A percentile compares a stretch with the other conserved stretches of the same genome.
phyloP scores from a whole-genome alignment of 1,284 basidiomycete genomes.

The Marasmius fiardii region DNA sequence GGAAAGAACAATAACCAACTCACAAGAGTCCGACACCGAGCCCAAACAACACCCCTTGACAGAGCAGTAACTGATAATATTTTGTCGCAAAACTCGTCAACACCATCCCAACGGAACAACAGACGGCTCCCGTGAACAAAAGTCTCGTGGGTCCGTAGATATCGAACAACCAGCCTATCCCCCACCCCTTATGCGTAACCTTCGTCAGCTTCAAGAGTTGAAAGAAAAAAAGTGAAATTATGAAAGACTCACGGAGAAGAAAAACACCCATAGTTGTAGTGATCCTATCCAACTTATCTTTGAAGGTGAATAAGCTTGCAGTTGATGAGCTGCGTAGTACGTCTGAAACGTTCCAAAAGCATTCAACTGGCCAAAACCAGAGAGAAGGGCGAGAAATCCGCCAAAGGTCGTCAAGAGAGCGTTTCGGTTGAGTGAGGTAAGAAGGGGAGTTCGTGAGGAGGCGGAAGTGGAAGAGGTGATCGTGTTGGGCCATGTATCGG shows the following conservation, averaged over 20 bases:
- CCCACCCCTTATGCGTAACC: conserved; percentile 37
- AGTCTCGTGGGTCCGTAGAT: conserved; percentile 46
- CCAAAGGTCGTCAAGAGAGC: conserved; percentile 24
- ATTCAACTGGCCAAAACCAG: conserved; percentile 48
- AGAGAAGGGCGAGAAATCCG: conserved; percentile 44
- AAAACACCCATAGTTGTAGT: conserved; percentile 48
- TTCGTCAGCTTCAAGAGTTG: neutral
- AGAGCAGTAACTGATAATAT: conserved; percentile 57
- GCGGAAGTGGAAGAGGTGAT: too few relatives aligned
- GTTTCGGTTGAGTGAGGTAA: too few relatives aligned
- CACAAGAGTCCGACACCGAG: conserved; percentile 57
- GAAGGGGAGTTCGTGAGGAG: too few relatives aligned
- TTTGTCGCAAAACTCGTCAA: conserved; percentile 51
- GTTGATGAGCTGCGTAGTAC: conserved; percentile 43
- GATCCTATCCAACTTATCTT: conserved; percentile 53
- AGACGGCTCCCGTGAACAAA: conserved; percentile 39
- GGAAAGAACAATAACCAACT: conserved; percentile 26
- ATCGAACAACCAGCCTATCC: conserved; percentile 49
- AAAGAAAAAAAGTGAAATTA: neutral
- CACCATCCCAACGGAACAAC: conserved; percentile 42
- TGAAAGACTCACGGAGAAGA: conserved; percentile 39
- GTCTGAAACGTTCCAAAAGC: conserved; percentile 50
- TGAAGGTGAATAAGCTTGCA: conserved; percentile 33
- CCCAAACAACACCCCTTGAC: conserved; percentile 58
- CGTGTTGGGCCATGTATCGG: too few relatives aligned